Evolutionary conservation across 176 grass and related monocot species (phyloP).

Genomic region (Leersia perrieri): DNA sequence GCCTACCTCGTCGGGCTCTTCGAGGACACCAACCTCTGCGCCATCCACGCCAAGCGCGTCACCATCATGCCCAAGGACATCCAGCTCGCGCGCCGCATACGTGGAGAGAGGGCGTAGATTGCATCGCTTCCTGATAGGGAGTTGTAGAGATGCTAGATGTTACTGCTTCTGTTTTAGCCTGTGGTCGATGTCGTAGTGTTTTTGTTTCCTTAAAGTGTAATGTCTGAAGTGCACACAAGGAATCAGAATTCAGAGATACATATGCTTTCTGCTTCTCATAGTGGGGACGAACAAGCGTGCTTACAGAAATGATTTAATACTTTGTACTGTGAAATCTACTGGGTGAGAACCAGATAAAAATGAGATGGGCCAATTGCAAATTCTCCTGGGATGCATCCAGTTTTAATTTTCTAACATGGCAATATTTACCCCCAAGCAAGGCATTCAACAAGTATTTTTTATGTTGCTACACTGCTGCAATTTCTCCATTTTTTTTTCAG

Average conservation of each 20-base stretch:
- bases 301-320: not conserved
- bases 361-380: no score
- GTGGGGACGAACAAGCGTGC: not conserved
- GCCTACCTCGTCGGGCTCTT: conserved; percentile 67
- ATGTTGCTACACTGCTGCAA: not conserved
- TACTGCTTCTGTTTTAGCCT: no score
- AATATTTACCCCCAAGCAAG: not conserved
- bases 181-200: no score
- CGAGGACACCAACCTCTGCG: conserved; percentile 77
- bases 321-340: no score
- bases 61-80: conserved; percentile 85
- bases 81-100: conserved; percentile 64
- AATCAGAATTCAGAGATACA: no score
- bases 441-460: not conserved
- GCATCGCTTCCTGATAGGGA: no score
- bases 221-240: no score
- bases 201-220: no score
- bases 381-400: no score
- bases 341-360: not conserved
- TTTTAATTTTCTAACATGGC: not conserved
- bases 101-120: conserved; percentile 65
- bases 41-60: conserved; percentile 76
- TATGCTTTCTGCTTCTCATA: not conserved
- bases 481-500: not conserved
- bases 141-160: no score